Evolutionary conservation across 495 filamentous ascomycete genomes (phyloP), one percentile per base, ranked within the genome.

Genomic region (Cairneyella variabilis): DNA sequence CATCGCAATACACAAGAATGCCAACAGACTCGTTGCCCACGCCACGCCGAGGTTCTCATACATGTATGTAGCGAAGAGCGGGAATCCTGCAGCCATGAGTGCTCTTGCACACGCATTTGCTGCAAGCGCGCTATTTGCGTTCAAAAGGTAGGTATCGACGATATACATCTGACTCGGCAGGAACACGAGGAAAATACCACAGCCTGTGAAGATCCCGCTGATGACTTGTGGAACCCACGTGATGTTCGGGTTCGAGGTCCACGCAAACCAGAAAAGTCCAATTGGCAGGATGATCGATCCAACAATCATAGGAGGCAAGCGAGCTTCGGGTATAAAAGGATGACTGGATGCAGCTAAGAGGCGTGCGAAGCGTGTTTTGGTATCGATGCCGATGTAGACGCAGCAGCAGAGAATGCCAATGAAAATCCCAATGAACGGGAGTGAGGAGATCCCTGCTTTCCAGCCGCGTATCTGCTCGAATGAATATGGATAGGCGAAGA

Each of bases 61-160:
- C 76, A 90, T 74, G 12, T 76, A 76, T 2, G 60, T 69, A 0
- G 83, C 76, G 41, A 88, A 84, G 3, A 90, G 67, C 17, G 83
- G 84, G 59, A 89, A 89, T 6, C 75, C 79, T 9, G 77, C 83
- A 0, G 78, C 84, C 54, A 85, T 83, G 20, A 79, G 65, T 14
- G 74, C 80, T n/a, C 84, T 66, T 45, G 87, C 44, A 53, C 86
- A 86, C 0, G 84, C 85, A 56, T 84, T 88, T 1, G 84, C 85
- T 0, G 83, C 85, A 9, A 88, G 66, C 0, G 85, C 85, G 44
- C 76, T 80, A 0, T 83, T 83, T 0, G 83, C 73, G 46, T 78
- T 73, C 71, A 78, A 72, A 56, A 74, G 64, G 53, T 87, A 88
- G 37, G 76, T 72, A 46, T 87, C 83, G 56, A 85, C 76, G 60